Evolutionary conservation across 2,329 filamentous ascomycete species (phyloP), one percentile per base, ranked within the genome.

Genomic region (Alternaria triticina): DNA sequence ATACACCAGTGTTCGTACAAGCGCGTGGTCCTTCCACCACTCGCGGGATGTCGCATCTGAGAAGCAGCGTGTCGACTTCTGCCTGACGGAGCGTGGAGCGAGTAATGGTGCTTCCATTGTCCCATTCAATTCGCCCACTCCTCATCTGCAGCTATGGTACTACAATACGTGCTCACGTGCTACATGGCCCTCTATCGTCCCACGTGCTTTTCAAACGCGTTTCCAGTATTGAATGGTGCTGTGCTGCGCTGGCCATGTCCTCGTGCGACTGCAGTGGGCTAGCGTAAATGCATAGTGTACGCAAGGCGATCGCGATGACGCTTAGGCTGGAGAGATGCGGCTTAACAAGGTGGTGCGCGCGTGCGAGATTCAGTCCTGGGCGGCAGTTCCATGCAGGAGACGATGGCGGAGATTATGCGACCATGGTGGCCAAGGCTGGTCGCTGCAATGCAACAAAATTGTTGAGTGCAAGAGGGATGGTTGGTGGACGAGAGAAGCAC

Each of bases 221-320:
- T 45, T 20, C 43, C 20, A 45, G 47, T 22, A 50, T 22, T 50
- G 13, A n/a, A 27, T 22, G 10, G n/a, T 28, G 52, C 15, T 22
- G 25, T 15, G n/a, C 22, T 36, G 33, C 10, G 12, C 11, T 49
- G 20, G 44, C 27, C n/a, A n/a, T 23, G 20, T 17, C 27, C 49
- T 43, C n/a, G 45, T 49, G 27, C 30, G 20, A 58, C 23, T 40
- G 51, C 46, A 45, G 61, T 60, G 58, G 28, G 49, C 59, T 61
- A 61, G 59, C 47, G 59, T 58, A 40, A 28, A 17, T 46, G 54
- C 54, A 51, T 50, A 46, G 45, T 54, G 43, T 23, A 55, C 45
- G 59, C 46, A 58, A 51, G 54, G 58, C 55, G 64, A 62, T 66
- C 9, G 64, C 68, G 65, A 77, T 77, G 74, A 77, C 72, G 74